Conservation (phyloP, 208 protist species). For the Trypanosoma scelopori region DNA sequence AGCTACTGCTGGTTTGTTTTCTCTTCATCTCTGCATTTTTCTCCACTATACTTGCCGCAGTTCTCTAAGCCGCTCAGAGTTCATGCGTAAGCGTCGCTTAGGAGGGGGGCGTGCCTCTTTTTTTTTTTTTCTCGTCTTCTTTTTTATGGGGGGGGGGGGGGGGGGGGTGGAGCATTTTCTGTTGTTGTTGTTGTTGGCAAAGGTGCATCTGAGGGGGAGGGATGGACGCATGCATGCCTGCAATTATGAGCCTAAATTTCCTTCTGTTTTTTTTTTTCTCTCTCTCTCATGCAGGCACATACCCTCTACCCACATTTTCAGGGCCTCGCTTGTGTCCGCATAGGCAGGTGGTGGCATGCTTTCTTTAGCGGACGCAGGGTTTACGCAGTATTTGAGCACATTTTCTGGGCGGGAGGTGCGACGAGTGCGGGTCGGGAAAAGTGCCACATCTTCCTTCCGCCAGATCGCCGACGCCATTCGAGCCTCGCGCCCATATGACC, state of each 20-base stretch:
- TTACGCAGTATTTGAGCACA: slow-evolving; percentile 26
- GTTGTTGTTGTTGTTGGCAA: too few species aligned
- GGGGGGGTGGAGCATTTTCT: too few species aligned
- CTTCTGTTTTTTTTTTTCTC: slow-evolving; percentile 6
- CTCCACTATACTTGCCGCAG: too few species aligned
- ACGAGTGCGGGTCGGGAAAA: slow-evolving; percentile 37
- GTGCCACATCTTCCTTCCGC: slow-evolving; percentile 30
- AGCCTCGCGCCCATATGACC: slow-evolving; percentile 39
- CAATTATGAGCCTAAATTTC: too few species aligned
- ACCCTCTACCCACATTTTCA: background rate
- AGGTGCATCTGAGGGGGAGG: too few species aligned
- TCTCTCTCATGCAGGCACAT: background rate
- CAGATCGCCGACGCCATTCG: slow-evolving; percentile 44
- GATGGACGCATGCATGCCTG: too few species aligned
- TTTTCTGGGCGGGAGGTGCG: slow-evolving; percentile 33
- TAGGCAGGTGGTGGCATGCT: slow-evolving; percentile 6
- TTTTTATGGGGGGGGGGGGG: too few species aligned
- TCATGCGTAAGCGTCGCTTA: too few species aligned
- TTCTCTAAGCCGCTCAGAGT: too few species aligned
- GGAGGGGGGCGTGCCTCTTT: background rate
- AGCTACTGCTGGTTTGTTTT: background rate
- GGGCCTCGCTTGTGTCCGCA: background rate
- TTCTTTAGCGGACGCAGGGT: background rate
- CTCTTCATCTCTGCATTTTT: too few species aligned
- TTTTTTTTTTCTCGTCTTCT: slow-evolving; percentile 23